Percentiles rank a stretch among this genome's conserved stretches.
These are phyloP conservation scores for Neurospora sp. DNA, from an alignment of 495 filamentous ascomycete species.

Conservation along the genomic window DNA sequence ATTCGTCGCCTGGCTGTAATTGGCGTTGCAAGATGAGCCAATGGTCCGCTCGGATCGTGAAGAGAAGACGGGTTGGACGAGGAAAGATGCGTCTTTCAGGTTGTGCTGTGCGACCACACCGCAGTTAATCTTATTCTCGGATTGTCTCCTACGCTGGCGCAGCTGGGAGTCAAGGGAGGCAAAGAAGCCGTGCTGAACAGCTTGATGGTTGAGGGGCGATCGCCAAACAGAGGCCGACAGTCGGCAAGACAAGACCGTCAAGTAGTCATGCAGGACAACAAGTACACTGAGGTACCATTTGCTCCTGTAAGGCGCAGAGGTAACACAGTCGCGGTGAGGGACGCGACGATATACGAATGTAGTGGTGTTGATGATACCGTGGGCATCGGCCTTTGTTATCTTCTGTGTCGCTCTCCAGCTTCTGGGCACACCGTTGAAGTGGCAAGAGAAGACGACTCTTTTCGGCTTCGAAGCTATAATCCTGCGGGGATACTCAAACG, in stretches of 20 bases:
- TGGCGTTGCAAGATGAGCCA: constrained; percentile 17
- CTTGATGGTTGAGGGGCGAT: constrained; percentile 17
- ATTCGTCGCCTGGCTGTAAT: constrained; percentile 17
- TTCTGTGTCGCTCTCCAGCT: neutral
- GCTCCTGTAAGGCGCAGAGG: constrained; percentile 12
- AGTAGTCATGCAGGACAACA: constrained; percentile 24
- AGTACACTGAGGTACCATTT: constrained; percentile 8
- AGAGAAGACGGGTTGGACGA: constrained; percentile 12
- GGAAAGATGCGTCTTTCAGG: constrained; percentile 20
- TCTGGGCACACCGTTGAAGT: neutral
- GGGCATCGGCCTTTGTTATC: neutral
- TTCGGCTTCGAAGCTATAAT: neutral
- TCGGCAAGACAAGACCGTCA: constrained; percentile 13
- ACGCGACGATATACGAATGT: neutral
- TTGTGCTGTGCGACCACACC: constrained; percentile 24
- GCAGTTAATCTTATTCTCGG: constrained; percentile 13
- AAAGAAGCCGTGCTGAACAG: neutral
- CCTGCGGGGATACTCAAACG: neutral
- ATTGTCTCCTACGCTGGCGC: constrained; percentile 9
- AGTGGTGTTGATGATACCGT: neutral
- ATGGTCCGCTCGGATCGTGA: constrained; percentile 19
- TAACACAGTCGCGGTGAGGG: constrained; percentile 8
- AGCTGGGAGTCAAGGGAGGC: constrained; percentile 3
- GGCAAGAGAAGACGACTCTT: neutral
- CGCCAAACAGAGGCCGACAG: constrained; percentile 18